Evolutionary conservation across 495 filamentous ascomycete genomes (phyloP).

Genomic region (Daldinia caldariorum): DNA sequence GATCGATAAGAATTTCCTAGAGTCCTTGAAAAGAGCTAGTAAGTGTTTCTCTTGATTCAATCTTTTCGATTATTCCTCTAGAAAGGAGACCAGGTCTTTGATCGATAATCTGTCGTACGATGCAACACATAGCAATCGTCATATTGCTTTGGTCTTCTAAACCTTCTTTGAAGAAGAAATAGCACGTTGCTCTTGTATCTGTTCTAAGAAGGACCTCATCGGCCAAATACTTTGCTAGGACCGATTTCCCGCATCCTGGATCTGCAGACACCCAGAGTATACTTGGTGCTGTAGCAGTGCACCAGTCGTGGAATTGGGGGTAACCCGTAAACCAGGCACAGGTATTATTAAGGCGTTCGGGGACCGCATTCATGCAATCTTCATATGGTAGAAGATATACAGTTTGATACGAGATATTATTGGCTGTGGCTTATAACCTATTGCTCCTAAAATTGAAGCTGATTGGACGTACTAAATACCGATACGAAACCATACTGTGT

Average conservation of each 20-base stretch:
- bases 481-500: neutral
- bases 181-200: conserved; percentile 49
- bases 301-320: conserved; percentile 49
- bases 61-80: neutral
- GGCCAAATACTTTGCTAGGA: conserved; percentile 57
- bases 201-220: conserved; percentile 49
- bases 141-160: neutral
- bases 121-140: neutral
- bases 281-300: conserved; percentile 27
- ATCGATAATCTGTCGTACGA: neutral
- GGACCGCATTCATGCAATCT: conserved; percentile 55
- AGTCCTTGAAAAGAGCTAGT: neutral
- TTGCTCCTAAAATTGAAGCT: neutral
- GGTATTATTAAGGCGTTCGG: conserved; percentile 49
- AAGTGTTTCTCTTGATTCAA: neutral
- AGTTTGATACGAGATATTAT: neutral
- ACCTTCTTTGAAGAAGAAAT: conserved; percentile 68
- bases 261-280: conserved; percentile 63
- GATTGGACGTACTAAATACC: neutral
- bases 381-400: conserved; percentile 43
- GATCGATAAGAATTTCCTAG: neutral
- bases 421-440: neutral
- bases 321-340: conserved; percentile 57
- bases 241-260: conserved; percentile 67
- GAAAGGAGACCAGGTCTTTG: neutral